Evolutionary conservation across 1,284 basidiomycete species (phyloP).

Genomic region (Wolfiporia cocos): DNA sequence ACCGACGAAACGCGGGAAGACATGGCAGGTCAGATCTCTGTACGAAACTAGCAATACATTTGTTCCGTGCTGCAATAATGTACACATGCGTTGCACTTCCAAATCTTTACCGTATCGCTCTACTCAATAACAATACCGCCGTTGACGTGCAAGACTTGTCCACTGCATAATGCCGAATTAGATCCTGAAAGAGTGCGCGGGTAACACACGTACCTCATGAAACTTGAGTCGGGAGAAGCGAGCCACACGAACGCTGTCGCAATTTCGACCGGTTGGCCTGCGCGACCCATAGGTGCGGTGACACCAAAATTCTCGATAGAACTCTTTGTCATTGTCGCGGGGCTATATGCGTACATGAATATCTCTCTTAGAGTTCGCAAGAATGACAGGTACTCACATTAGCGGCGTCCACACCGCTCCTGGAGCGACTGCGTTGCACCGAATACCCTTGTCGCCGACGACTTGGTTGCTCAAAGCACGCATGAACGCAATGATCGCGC

Average conservation of each 20-base stretch:
- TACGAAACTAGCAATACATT: too few species aligned
- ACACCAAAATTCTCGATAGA: constrained; percentile 38
- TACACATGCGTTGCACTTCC: constrained; percentile 2
- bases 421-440: constrained; percentile 45
- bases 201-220: constrained; percentile 32
- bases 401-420: constrained; percentile 52
- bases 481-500: constrained; percentile 44
- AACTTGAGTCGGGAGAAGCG: constrained; percentile 43
- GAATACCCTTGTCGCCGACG: constrained; percentile 42
- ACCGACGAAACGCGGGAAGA: too few species aligned
- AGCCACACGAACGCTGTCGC: constrained; percentile 51
- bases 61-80: too few species aligned
- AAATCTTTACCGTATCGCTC: background rate
- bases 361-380: background rate
- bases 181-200: too few species aligned
- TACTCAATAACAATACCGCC: constrained; percentile 32
- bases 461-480: constrained; percentile 46
- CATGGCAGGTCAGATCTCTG: too few species aligned
- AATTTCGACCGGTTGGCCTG: constrained; percentile 51
- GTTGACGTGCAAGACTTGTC: constrained; percentile 33
- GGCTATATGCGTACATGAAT: constrained; percentile 13
- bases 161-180: constrained; percentile 7
- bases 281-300: constrained; percentile 40
- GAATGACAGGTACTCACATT: constrained; percentile 22
- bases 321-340: constrained; percentile 42